Conservation (phyloP, 371 early-diverging fungal genomes). For the Mortierella sp. region DNA sequence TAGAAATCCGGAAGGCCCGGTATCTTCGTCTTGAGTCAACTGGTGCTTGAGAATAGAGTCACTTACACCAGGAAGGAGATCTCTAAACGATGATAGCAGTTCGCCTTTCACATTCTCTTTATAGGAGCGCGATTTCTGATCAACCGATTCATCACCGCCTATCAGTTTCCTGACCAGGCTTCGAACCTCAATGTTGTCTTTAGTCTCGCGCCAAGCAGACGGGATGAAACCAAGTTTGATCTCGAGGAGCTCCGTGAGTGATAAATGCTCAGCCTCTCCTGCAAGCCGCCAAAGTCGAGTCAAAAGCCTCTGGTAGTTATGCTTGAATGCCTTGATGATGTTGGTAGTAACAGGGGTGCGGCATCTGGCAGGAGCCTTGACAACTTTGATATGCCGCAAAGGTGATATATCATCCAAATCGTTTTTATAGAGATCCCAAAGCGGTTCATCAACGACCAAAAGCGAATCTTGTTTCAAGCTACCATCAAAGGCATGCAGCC, state of each 20-base stretch:
- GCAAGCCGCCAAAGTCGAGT: not conserved
- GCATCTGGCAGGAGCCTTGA: not conserved
- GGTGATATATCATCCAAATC: not conserved
- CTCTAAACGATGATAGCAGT: not conserved
- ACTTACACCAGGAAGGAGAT: not conserved
- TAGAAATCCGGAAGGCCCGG: not conserved
- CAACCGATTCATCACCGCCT: not conserved
- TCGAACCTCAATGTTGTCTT: not conserved
- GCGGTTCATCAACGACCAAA: not conserved
- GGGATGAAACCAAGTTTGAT: not conserved
- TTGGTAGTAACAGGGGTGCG: not conserved
- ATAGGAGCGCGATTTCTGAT: not conserved
- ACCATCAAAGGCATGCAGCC: not conserved
- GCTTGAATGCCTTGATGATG: not conserved
- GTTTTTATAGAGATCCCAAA: not conserved
- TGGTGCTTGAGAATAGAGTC: not conserved
- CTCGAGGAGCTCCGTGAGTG: not conserved
- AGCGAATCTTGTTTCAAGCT: not conserved
- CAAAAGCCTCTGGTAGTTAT: not conserved
- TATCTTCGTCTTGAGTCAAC: not conserved
- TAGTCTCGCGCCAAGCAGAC: not conserved
- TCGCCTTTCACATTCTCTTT: not conserved
- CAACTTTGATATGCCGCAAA: not conserved
- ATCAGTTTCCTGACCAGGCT: not conserved
- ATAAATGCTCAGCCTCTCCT: no score